Evolutionary conservation across 352 stramenopile species (phyloP), one percentile per base, ranked within the genome.

Genomic region (Plasmopara muralis): DNA sequence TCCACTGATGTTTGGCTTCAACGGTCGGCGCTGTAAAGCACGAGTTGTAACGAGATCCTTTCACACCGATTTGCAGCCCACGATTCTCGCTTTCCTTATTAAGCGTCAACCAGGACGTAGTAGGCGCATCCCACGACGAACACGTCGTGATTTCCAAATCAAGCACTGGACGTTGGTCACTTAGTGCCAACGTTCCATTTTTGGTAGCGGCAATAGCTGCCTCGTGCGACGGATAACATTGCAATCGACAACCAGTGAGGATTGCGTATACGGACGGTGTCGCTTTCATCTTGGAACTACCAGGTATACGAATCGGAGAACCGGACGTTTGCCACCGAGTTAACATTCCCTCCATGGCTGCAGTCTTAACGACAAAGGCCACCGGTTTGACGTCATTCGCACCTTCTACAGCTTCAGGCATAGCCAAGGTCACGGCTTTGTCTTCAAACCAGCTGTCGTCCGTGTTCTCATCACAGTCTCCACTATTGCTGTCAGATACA

Each of bases 331-430:
- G 61, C 64, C 73, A 82, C 5, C 57, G 64, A 5, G 53, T 81
- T 12, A 90, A 31, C 0, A 63, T 34, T 10, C 80, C 80, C 45
- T 88, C 75, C 59, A 90, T 85, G 0, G 62, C 59, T 12, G 73
- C 76, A 0, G 50, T 55, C 25, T 56, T 44, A 9, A 68, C 55
- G 9, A 65, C 47, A 20, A 76, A 70, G 6, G 49, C n/a, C 13
- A 44, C 34, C 3, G 9, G 14, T 53, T 29, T 25, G 57, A 2
- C 12, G 50, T 33, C 29, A 55, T 33, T 5, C 40, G n/a, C 10
- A 55, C 65, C 30, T 62, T 25, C 20, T 25, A 25, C 20, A 25
- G 20, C 20, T 25, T 25, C 20, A 25, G 20, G 20, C 3, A 1
- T 25, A 25, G 20, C 20, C 20, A 25, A 25, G 20, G 20, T 25